Base-by-base conservation (phyloP, 805 yeast species). In the Candida succiphila region DNA sequence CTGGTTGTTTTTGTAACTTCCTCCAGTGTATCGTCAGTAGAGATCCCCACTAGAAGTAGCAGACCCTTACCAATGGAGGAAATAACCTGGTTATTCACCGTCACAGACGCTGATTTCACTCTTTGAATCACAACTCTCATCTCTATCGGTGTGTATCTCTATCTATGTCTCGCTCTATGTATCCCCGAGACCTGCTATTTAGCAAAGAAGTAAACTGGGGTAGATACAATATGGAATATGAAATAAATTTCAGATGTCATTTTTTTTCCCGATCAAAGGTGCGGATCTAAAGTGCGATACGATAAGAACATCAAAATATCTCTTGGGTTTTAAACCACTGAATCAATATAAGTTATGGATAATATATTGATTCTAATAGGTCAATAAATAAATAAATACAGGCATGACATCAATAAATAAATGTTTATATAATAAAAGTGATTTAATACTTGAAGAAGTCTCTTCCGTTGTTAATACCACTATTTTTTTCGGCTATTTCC, bases 71-170 rank as follows among this genome's bases (percentile, higher is more conserved):
- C 66, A 31, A 89, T 87, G 76, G 72, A 62, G 1, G 96, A 86
- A 1, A 88, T 71, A 0, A 82, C 63, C 32, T 67, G 51, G 7
- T 65, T 61, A 33, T 87, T 85, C 1, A 92, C 98, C 0, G 85
- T 73, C 1, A 92, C 98, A 0, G 95, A 80, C 0, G 96, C 97
- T 30, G 71, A 67, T 40, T 81, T 83, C 6, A 89, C 97, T 49
- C 83, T 75, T 52, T 92, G 98, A 23, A 92, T 72, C 1, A 92
- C 95, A 3, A 88, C 85, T 53, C 77, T 79, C 98, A 89, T 89
- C n/a, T n/a, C n/a, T n/a, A n/a, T n/a, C n/a, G n/a, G n/a, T n/a
- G n/a, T n/a, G n/a, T n/a, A n/a, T n/a, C n/a, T n/a, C n/a, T n/a
- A n/a, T n/a, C n/a, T n/a, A n/a, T n/a, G n/a, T n/a, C n/a, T n/a